phyloP scores from a whole-genome alignment of 805 yeast species.

The Monosporozyma servazzii region DNA sequence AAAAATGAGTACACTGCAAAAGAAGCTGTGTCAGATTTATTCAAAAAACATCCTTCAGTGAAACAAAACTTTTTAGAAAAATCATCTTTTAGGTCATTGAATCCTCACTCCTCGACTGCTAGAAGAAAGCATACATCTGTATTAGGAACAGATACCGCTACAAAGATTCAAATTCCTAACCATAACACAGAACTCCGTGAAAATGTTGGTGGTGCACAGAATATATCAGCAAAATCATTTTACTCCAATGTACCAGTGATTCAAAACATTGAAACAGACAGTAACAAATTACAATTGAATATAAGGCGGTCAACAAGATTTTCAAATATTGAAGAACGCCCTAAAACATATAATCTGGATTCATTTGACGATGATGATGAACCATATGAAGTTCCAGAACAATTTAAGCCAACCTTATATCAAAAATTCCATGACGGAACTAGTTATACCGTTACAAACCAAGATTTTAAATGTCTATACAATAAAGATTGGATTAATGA shows the following conservation, averaged over 20 bases:
- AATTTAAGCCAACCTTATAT: slow-evolving; percentile 36
- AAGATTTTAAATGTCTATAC: slow-evolving; percentile 72
- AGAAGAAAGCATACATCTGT: background rate
- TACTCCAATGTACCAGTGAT: background rate
- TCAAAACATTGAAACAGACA: background rate
- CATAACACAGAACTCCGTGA: background rate
- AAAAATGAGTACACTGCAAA: background rate
- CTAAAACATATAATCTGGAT: slow-evolving; percentile 3
- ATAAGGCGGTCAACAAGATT: slow-evolving; percentile 8
- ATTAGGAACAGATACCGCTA: background rate
- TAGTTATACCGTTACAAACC: slow-evolving; percentile 46
- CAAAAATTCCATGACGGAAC: slow-evolving; percentile 47
- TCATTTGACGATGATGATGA: slow-evolving; percentile 4
- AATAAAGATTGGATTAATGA: slow-evolving; percentile 88
- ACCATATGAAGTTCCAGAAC: slow-evolving; percentile 18
- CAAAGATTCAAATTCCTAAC: background rate
- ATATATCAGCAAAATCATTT: background rate
- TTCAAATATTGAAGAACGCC: background rate
- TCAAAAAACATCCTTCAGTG: background rate
- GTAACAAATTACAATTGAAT: background rate
- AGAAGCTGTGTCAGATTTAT: background rate
- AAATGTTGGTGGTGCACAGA: background rate
- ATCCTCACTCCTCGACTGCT: background rate
- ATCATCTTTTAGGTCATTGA: background rate
- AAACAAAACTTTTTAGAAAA: background rate